Evolutionary conservation across 1,284 basidiomycete species (phyloP).

Genomic region (Melanopsichium pennsylvanicum): DNA sequence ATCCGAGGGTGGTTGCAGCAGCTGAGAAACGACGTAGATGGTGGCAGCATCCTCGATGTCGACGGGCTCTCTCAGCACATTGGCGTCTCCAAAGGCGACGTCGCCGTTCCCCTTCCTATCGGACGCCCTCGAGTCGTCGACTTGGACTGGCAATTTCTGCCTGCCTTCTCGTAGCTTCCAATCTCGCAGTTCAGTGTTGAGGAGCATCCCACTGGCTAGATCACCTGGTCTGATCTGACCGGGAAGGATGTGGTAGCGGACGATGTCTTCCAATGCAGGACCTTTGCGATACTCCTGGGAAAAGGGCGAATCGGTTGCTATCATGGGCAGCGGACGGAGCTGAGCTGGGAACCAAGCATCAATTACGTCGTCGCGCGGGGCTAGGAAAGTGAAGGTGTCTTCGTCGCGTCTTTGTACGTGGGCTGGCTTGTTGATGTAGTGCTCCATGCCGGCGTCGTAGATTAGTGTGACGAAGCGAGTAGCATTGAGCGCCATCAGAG

Average conservation of each 20-base stretch:
- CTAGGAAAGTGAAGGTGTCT: conserved; percentile 71
- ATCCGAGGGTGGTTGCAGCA: conserved; percentile 82
- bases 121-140: conserved; percentile 63
- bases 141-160: conserved; percentile 64
- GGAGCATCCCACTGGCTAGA: conserved; percentile 42
- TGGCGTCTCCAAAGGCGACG: conserved; percentile 84
- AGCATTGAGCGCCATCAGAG: conserved; percentile 85
- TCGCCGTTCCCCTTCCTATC: conserved; percentile 48
- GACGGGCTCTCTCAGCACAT: conserved; percentile 80
- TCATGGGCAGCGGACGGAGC: background rate
- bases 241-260: conserved; percentile 61
- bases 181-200: conserved; percentile 55
- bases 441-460: conserved; percentile 71
- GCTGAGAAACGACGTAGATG: conserved; percentile 87
- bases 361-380: conserved; percentile 86
- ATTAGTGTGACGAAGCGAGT: conserved; percentile 90
- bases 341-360: conserved; percentile 36
- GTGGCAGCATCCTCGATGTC: conserved; percentile 76
- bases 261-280: conserved; percentile 38
- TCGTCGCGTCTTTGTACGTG: conserved; percentile 24
- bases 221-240: conserved; percentile 36
- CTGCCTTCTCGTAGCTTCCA: conserved; percentile 65
- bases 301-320: background rate
- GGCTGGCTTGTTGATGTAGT: conserved; percentile 66
- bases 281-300: conserved; percentile 14